Conservation (phyloP, 148 eudicot genomes). For the Camellia granthamiana region DNA sequence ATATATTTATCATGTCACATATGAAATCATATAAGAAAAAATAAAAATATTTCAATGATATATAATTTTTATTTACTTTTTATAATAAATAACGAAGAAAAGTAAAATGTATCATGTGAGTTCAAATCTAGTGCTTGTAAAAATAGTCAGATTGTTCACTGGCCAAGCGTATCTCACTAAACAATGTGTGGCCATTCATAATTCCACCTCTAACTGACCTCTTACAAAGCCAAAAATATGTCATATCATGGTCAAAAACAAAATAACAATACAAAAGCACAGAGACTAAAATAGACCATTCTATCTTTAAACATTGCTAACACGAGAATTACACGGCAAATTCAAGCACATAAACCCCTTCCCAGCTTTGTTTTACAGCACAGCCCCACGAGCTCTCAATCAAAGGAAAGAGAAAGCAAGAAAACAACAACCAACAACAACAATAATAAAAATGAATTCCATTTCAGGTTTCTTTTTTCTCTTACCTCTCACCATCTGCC, state of each 20-base stretch:
- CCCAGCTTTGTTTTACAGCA: not conserved
- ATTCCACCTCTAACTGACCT: not conserved
- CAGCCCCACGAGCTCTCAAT: not conserved
- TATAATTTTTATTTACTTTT: too few species aligned
- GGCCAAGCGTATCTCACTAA: slow-evolving; percentile 16
- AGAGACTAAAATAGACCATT: too few species aligned
- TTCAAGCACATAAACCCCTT: not conserved
- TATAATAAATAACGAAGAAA: too few species aligned
- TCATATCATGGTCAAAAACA: too few species aligned
- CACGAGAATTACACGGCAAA: too few species aligned
- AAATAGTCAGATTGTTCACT: not conserved
- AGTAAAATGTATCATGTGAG: not conserved
- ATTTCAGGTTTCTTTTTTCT: slow-evolving; percentile 6
- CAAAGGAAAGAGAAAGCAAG: not conserved
- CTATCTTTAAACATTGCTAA: too few species aligned
- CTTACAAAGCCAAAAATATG: not conserved
- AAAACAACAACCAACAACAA: not conserved
- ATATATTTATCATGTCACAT: too few species aligned
- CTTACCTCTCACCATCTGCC: slow-evolving; percentile 9
- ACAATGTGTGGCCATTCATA: slow-evolving; percentile 9
- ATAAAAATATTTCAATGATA: too few species aligned
- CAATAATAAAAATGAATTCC: not conserved
- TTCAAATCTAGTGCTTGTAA: not conserved
- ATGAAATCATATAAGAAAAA: too few species aligned
- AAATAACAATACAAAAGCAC: too few species aligned